Percentiles rank a stretch among this genome's conserved stretches.
These are phyloP conservation scores for Tagetes patula DNA, from an alignment of 129 eudicot genomes.

Conservation along the genomic window DNA sequence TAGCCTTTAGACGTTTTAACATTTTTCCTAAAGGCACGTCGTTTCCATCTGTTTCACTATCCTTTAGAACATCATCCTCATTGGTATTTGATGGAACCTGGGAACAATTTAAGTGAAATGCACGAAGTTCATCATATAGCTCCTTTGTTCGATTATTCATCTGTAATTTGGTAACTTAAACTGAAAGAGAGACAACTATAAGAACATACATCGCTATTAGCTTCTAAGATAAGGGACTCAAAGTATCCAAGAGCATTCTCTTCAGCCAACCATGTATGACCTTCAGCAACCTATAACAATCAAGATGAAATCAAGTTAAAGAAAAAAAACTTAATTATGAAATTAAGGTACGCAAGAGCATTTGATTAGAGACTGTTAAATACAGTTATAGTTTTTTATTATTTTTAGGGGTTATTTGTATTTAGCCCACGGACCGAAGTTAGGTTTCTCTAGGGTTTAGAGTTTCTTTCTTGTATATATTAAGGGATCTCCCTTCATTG, in stretches of 20 bases:
- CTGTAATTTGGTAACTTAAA: not conserved
- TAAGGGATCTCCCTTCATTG: no score
- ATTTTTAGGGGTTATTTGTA: no score
- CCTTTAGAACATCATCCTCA: slow-evolving; percentile 69
- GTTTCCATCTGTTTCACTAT: slow-evolving; percentile 76
- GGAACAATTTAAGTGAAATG: slow-evolving; percentile 18
- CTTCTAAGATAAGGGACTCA: slow-evolving; percentile 63
- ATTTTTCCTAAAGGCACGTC: slow-evolving; percentile 80
- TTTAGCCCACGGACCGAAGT: no score
- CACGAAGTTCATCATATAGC: slow-evolving; percentile 15
- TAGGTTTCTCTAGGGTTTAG: no score
- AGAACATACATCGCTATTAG: slow-evolving; percentile 66
- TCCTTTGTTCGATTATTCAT: not conserved
- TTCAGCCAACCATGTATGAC: slow-evolving; percentile 84
- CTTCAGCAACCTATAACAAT: slow-evolving; percentile 54
- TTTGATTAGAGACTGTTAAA: not conserved
- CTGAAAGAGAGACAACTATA: not conserved
- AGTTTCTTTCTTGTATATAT: no score
- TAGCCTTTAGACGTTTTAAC: slow-evolving; percentile 74
- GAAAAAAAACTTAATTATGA: not conserved
- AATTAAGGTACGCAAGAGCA: not conserved
- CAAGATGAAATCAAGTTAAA: not conserved
- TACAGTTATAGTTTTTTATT: no score
- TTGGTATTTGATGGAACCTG: slow-evolving; percentile 53
- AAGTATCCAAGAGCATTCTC: slow-evolving; percentile 63